A percentile compares a stretch with the other conserved stretches of the same genome.
Evolutionary conservation across 1,284 basidiomycete species (phyloP).

Genomic region (Anthracocystis walkeri): DNA sequence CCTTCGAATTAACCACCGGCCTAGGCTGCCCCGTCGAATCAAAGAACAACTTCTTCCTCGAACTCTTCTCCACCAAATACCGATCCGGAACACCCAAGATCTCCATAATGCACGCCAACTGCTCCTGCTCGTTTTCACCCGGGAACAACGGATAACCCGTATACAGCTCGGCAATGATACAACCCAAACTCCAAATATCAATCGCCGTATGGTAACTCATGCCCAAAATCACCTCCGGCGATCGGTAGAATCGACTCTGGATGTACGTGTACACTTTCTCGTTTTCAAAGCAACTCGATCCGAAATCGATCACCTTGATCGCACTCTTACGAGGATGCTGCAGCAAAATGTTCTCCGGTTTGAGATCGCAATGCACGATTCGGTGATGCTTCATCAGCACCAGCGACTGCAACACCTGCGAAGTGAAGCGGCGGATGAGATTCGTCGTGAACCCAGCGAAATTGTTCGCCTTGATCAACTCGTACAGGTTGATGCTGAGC

Average conservation of each 20-base stretch:
- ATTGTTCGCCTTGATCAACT: slow-evolving; percentile 98
- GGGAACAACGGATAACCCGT: slow-evolving; percentile 99
- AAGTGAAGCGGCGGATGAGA: slow-evolving; percentile 94
- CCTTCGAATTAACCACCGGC: slow-evolving; percentile 95
- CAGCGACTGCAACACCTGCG: slow-evolving; percentile 91
- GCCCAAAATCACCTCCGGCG: slow-evolving; percentile 77
- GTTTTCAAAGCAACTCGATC: slow-evolving; percentile 96
- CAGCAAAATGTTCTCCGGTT: slow-evolving; percentile 98
- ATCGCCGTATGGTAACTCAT: slow-evolving; percentile 75
- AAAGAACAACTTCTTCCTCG: slow-evolving; percentile 94
- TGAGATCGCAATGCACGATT: slow-evolving; percentile 99
- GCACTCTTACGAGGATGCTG: slow-evolving; percentile 94
- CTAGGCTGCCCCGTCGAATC: slow-evolving; percentile 92
- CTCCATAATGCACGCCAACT: slow-evolving; percentile 99
- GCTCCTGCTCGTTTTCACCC: slow-evolving; percentile 96
- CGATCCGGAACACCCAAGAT: slow-evolving; percentile 94
- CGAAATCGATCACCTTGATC: slow-evolving; percentile 99
- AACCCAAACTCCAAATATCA: slow-evolving; percentile 98
- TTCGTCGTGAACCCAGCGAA: slow-evolving; percentile 96
- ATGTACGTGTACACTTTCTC: slow-evolving; percentile 99
- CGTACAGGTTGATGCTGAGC: slow-evolving; percentile 97
- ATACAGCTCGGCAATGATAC: slow-evolving; percentile 95
- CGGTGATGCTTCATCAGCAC: slow-evolving; percentile 94
- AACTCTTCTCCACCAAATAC: slow-evolving; percentile 92
- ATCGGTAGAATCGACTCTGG: slow-evolving; percentile 95